Percentiles rank a stretch among this genome's conserved stretches.
Conservation (phyloP, 2,329 filamentous ascomycete genomes). For the Exophiala calicioides region DNA sequence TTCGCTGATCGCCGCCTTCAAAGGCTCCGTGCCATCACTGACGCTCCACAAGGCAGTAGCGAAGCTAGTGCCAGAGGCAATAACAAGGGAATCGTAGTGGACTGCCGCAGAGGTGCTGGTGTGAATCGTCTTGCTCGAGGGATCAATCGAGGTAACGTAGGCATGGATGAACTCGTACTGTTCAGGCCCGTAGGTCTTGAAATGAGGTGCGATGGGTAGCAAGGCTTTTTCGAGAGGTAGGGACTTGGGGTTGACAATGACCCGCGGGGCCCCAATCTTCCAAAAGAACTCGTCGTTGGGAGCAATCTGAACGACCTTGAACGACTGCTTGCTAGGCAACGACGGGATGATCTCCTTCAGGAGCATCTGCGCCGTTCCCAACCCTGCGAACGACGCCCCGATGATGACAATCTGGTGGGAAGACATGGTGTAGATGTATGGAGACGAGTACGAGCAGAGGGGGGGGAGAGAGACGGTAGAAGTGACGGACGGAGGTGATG, state of each 20-base stretch:
- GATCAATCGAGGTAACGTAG: constrained; percentile 50
- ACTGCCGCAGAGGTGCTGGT: constrained; percentile 40
- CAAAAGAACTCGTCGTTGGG: constrained; percentile 57
- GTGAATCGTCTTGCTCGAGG: constrained; percentile 47
- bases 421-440: constrained; percentile 23
- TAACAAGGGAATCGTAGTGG: constrained; percentile 56
- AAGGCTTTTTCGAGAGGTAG: constrained; percentile 53
- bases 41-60: constrained; percentile 43
- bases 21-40: constrained; percentile 42
- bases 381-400: constrained; percentile 41
- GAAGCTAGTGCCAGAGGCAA: constrained; percentile 57
- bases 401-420: constrained; percentile 38
- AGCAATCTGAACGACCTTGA: constrained; percentile 58
- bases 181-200: constrained; percentile 51
- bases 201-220: constrained; percentile 51
- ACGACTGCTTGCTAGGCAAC: constrained; percentile 38
- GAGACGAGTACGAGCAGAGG: too few species aligned
- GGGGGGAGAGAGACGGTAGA: too few species aligned
- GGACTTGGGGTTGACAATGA: constrained; percentile 50
- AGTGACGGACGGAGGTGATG: too few species aligned
- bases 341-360: constrained; percentile 37
- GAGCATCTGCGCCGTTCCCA: constrained; percentile 40
- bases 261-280: constrained; percentile 55
- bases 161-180: constrained; percentile 56
- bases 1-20: constrained; percentile 37